Evolutionary conservation across 768 basidiomycete species (phyloP), one percentile per base, ranked within the genome.

Genomic region (Chlorophyllum brunneum): DNA sequence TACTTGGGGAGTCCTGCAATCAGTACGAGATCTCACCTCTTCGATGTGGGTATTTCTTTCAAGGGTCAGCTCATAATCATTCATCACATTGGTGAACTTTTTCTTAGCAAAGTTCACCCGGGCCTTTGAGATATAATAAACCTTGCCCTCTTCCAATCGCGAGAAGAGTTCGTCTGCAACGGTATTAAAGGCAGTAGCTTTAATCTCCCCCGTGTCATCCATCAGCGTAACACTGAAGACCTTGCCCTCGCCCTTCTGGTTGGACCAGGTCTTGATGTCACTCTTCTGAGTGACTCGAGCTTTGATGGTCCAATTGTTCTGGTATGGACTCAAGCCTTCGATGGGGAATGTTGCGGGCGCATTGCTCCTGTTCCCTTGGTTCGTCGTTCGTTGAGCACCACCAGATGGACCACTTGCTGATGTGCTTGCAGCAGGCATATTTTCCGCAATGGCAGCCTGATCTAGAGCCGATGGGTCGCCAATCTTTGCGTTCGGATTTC

Each of bases 261-360:
- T 98, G 3, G 88, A 86, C 82, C 87, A 99, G n/a, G 81, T 80
- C 59, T 81, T 86, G 62, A 98, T 83, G 0, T 98, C 97, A 1
- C 82, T 82, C 67, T 95, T 98, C 56, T 88, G 81, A 10, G 84
- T 88, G 43, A 98, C 92, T 36, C 92, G 86, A 24, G 92, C 95
- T 66, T 93, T 94, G 76, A 98, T 95, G 8, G 91, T 94, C 97
- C 97, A 99, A 67, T 92, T 92, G 72, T 95, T 98, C 69, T 97
- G 93, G 61, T 98, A 98, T 7, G 95, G 95, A 63, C 89, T 94
- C 39, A 98, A 79, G 4, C 85, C 88, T 64, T 97, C 95, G 58
- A 99, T 98, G 2, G 95, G 95, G 67, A 85, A 78, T 15, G 76
- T 68, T 62, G 67, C 37, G 55, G 57, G 29, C 8, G 36, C 36